Evolutionary conservation across 2,329 filamentous ascomycete species (phyloP), one percentile per base, ranked within the genome.

Genomic region (Diaporthe capsici): DNA sequence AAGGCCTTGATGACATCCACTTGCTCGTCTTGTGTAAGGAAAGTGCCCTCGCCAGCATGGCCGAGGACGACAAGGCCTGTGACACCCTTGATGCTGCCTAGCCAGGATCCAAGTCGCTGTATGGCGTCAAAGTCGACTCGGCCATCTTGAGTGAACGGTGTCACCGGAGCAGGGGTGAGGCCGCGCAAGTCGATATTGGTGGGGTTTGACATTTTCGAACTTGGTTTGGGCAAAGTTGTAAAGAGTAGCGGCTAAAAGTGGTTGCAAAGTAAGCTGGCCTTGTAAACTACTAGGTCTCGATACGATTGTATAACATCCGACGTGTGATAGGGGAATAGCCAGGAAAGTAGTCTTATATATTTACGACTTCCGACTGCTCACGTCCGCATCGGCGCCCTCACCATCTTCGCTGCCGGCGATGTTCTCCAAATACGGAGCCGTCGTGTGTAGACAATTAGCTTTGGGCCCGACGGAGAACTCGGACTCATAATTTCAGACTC

Each of bases 31-130:
- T 65, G 61, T 6, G 61, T 65, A 17, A 65, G 25, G 25, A 65
- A 65, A 1, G 61, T 65, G 17, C 42, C 61, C 25, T 65, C 42
- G 0, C 61, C 61, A 7, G 61, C 61, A n/a, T 65, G 61, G 17
- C 61, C 61, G 15, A 65, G 61, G 0, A 65, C 61, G 15, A 65
- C 61, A 17, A 65, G 61, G 4, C 61, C 61, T 1, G 44, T 65
- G 17, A 65, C 61, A 9, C 61, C 61, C 9, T 13, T n/a, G 25
- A 65, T 65, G 42, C 39, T 31, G 25, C 61, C 61, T 3, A 65
- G 61, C 61, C 61, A 65, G 9, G 61, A 65, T 9, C 61, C 61
- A 17, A 65, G 61, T 17, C 61, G 61, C 13, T 65, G 61, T 7
- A 65, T 65, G 6, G 61, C 61, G 28, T 47, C 39, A 3, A 31